Evolutionary conservation across 2,329 filamentous ascomycete species (phyloP).

Genomic region (Trichophyton simii): DNA sequence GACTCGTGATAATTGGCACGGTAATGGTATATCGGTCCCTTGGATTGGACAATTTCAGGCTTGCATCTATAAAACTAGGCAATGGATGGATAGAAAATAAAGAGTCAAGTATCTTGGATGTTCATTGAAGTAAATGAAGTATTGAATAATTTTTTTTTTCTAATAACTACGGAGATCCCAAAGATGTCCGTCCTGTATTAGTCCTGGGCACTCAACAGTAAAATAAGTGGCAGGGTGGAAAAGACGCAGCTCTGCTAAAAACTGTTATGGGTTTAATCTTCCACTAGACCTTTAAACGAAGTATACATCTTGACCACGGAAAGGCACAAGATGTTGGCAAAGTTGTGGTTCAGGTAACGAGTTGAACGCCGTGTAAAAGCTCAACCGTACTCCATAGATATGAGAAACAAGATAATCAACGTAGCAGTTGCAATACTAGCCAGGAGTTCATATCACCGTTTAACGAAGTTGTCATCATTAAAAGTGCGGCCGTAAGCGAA

Average conservation of each 20-base stretch:
- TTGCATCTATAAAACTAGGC: too few relatives aligned
- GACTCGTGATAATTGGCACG: too few relatives aligned
- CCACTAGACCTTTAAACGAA: constrained; percentile 34
- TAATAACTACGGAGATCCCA: background rate
- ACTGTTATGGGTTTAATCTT: constrained; percentile 34
- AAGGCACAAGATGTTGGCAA: constrained; percentile 25
- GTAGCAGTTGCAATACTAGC: background rate
- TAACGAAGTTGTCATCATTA: too few relatives aligned
- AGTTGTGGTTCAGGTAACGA: constrained; percentile 20
- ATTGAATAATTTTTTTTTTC: background rate
- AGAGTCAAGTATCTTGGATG: background rate
- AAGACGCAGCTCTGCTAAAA: constrained; percentile 40
- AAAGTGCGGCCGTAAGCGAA: too few relatives aligned
- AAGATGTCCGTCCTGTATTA: constrained; percentile 35
- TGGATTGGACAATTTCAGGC: too few relatives aligned
- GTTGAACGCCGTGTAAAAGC: too few relatives aligned
- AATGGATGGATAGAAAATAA: background rate
- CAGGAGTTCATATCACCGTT: too few relatives aligned
- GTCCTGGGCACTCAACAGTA: constrained; percentile 30
- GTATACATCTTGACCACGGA: constrained; percentile 29
- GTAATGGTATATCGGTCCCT: too few relatives aligned
- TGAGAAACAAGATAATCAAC: background rate
- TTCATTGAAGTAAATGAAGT: background rate
- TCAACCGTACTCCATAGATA: background rate
- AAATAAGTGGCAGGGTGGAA: constrained; percentile 35